Evolutionary conservation across 805 yeast species (phyloP), one percentile per base, ranked within the genome.

Genomic region (Kregervanrija fluxuum): DNA sequence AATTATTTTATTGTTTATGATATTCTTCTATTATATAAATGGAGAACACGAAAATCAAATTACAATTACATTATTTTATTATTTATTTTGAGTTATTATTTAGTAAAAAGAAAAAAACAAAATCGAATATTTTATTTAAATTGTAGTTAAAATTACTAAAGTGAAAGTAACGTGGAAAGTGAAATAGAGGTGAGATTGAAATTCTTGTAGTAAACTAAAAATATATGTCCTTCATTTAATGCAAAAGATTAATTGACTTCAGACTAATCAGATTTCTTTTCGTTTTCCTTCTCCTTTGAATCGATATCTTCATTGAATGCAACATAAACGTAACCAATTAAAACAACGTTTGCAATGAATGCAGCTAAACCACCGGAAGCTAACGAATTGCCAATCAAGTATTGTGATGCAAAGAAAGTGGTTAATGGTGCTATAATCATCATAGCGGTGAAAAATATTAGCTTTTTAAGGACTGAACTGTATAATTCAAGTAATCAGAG

Each of bases 301-400:
- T 61, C 61, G 4, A 61, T 54, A 3, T 82, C 83, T 58, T 85
- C 95, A 16, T 73, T 73, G 63, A 85, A 85, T 1, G 95, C 93
- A 48, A 75, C 84, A 13, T 82, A 69, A 32, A 85, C 79, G 56
- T 82, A 85, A 1, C 84, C 85, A 42, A 85, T 75, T 51, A 85
- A 66, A 15, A 85, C 93, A 6, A 80, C 64, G 56, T 85, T 85
- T 28, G 93, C 93, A 45, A 77, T 76, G 13, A 77, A 69, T 2
- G 93, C 93, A 33, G 90, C 87, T n/a, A 80, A 57, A 3, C 93
- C 93, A 36, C 95, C 95, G 41, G 88, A 80, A 11, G 82, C 66
- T 11, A 85, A 62, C 1, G 89, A 75, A 54, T 76, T 84, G 39
- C 68, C 70, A 33, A 56, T 53, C 8, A 60, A 12, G 4, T 49